Evolutionary conservation across 257 asterid genomes (phyloP).

Genomic region (Parsonsia alboflavescens): DNA sequence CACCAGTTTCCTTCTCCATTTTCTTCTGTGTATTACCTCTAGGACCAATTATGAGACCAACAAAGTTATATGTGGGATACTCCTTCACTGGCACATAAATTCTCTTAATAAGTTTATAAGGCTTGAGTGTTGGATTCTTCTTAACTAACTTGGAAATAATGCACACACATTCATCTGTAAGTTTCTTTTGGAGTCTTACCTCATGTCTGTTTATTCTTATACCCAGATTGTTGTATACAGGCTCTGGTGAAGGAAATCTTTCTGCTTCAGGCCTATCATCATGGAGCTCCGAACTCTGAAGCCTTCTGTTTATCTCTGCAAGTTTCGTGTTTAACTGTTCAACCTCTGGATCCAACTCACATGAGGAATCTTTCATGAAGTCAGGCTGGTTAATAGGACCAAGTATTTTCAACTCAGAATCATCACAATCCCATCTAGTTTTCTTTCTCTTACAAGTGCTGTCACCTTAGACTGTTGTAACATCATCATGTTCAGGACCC

Average conservation of each 20-base stretch:
- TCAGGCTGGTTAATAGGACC: constrained; percentile 14
- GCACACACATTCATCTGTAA: constrained; percentile 9
- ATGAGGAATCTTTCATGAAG: constrained; percentile 12
- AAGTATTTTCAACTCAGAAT: constrained; percentile 15
- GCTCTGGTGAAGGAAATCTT: constrained; percentile 32
- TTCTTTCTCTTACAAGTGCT: constrained; percentile 22
- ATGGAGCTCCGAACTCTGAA: constrained; percentile 18
- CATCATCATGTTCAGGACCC: constrained; percentile 20
- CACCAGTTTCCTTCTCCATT: constrained; percentile 43
- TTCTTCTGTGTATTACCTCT: constrained; percentile 43
- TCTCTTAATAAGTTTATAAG: constrained; percentile 20
- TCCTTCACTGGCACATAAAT: constrained; percentile 28
- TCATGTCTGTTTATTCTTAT: constrained; percentile 28
- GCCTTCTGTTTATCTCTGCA: constrained; percentile 22
- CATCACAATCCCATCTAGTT: constrained; percentile 31
- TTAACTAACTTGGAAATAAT: constrained; percentile 20
- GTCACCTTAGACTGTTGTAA: constrained; percentile 4
- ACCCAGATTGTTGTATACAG: constrained; percentile 25
- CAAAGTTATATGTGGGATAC: constrained; percentile 32
- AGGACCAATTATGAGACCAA: constrained; percentile 42
- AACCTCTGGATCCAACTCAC: constrained; percentile 22
- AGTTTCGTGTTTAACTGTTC: constrained; percentile 17
- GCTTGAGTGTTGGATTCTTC: constrained; percentile 12
- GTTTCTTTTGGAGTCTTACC: constrained; percentile 19
- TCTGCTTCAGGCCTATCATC: constrained; percentile 29